Evolutionary conservation across 257 asterid genomes (phyloP).

Genomic region (Fraxinus pennsylvanica): DNA sequence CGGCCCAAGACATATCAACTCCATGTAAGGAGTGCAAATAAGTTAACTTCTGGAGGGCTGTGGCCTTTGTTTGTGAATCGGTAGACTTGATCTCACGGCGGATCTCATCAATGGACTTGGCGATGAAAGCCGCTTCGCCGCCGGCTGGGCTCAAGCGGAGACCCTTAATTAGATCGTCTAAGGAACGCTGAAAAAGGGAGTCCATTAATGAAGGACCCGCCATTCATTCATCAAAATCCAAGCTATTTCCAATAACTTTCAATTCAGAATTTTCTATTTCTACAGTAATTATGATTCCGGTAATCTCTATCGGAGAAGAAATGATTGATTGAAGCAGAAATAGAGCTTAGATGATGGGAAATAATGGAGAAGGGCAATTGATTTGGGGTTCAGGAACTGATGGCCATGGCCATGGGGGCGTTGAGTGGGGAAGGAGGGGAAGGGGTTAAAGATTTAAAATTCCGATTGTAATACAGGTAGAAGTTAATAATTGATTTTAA

Average conservation of each 20-base stretch:
- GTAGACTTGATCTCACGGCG: slow-evolving; percentile 91
- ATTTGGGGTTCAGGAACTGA: background rate
- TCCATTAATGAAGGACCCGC: slow-evolving; percentile 78
- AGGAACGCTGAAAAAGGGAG: slow-evolving; percentile 79
- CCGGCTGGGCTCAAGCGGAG: slow-evolving; percentile 56
- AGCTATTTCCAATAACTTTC: background rate
- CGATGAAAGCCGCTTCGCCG: slow-evolving; percentile 50
- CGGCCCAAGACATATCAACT: slow-evolving; percentile 78
- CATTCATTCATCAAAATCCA: slow-evolving; percentile 30
- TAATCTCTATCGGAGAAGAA: background rate
- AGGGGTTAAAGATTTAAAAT: no score
- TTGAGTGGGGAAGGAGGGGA: no score
- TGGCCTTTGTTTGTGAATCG: slow-evolving; percentile 67
- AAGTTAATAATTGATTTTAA: no score
- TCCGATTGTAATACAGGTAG: no score
- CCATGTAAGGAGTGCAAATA: slow-evolving; percentile 81
- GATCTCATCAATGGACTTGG: slow-evolving; percentile 73
- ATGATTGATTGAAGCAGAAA: background rate
- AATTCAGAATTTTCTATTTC: background rate
- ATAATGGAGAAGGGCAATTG: background rate
- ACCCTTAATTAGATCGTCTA: slow-evolving; percentile 80
- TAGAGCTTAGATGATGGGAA: background rate
- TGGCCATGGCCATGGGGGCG: no score
- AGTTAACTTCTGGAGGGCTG: slow-evolving; percentile 76
- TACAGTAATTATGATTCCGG: background rate